Evolutionary conservation across 306 rosid species (phyloP).

Genomic region (Prunus mira): DNA sequence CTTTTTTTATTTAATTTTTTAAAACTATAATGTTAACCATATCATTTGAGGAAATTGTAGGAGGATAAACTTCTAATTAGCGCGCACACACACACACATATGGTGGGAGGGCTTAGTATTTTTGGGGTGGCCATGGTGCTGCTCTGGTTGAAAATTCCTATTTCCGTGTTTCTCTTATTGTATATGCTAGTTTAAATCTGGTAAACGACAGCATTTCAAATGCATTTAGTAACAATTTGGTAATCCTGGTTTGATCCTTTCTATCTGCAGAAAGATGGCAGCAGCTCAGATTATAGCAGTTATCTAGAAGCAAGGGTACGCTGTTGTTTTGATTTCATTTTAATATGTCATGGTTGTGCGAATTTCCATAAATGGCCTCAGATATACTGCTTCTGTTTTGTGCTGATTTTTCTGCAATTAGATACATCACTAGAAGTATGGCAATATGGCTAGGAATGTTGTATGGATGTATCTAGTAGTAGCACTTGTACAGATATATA

Average conservation of each 20-base stretch:
- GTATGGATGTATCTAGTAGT: neutral
- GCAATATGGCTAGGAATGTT: neutral
- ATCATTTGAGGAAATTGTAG: too few relatives aligned
- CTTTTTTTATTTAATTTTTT: too few relatives aligned
- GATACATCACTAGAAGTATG: neutral
- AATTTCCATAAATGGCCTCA: neutral
- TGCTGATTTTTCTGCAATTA: neutral
- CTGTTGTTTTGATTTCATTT: slow-evolving; percentile 1
- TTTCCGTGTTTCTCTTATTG: neutral
- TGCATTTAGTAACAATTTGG: neutral
- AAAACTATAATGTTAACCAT: too few relatives aligned
- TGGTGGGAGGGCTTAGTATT: too few relatives aligned
- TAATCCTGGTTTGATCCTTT: slow-evolving; percentile 11
- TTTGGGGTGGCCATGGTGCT: too few relatives aligned
- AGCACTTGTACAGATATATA: neutral
- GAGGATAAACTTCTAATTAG: too few relatives aligned
- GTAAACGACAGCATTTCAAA: neutral
- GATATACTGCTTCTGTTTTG: neutral
- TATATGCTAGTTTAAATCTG: slow-evolving; percentile 8
- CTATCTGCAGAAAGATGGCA: slow-evolving; percentile 75
- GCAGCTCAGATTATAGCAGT: slow-evolving; percentile 65
- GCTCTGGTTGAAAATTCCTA: neutral
- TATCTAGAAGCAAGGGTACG: slow-evolving; percentile 86
- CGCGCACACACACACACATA: too few relatives aligned
- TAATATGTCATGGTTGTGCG: neutral